These are phyloP conservation scores for Calonectria pteridis DNA, from an alignment of 2,329 filamentous ascomycete species.

Conservation along the genomic window DNA sequence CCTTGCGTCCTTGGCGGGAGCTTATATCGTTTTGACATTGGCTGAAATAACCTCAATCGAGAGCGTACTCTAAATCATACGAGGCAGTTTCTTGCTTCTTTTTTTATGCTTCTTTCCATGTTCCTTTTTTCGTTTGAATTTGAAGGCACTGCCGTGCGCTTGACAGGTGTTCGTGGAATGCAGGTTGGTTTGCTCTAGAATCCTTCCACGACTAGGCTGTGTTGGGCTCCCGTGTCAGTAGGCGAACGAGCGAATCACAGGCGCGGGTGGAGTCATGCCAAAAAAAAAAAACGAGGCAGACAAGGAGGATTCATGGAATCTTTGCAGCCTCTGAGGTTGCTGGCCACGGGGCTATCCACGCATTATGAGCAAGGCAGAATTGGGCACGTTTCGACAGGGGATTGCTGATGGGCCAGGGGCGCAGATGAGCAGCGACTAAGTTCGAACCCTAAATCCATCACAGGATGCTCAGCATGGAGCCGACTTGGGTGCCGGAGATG, in stretches of 20 bases:
- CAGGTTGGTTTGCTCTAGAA: background rate
- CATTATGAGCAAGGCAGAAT: background rate
- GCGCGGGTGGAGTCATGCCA: background rate
- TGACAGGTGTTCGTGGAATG: background rate
- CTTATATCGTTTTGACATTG: background rate
- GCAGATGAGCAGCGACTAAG: conserved; percentile 1
- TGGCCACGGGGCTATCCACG: background rate
- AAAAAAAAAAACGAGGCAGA: background rate
- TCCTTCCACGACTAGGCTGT: background rate
- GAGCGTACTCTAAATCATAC: background rate
- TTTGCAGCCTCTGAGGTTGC: background rate
- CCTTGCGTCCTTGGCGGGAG: background rate
- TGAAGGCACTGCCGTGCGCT: background rate
- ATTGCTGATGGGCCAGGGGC: background rate
- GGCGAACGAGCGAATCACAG: conserved; percentile 3
- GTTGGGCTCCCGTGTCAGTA: background rate
- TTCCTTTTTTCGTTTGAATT: background rate
- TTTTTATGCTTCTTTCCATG: background rate
- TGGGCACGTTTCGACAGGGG: background rate
- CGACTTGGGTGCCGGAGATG: background rate
- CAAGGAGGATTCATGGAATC: background rate
- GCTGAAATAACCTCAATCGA: background rate
- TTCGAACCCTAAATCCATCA: conserved; percentile 4
- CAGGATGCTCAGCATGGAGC: background rate
- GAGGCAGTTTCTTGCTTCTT: background rate